phyloP scores from a whole-genome alignment of 257 asterid species.

The Jacaranda mimosifolia region DNA sequence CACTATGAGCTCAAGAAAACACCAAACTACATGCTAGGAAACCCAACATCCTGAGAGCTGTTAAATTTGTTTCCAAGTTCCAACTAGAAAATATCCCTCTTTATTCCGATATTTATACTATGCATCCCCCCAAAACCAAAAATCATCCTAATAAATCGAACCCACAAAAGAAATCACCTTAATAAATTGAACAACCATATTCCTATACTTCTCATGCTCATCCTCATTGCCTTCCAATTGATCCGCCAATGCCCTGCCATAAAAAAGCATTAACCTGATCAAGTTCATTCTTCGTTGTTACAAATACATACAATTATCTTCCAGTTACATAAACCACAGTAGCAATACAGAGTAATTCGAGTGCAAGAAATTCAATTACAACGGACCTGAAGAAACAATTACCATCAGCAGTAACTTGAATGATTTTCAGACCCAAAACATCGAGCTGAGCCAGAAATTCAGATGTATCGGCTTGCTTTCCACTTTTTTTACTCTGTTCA shows the following conservation, averaged over 20 bases:
- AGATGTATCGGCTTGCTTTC: conserved; percentile 67
- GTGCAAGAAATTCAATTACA: neutral
- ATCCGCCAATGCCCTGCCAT: conserved; percentile 84
- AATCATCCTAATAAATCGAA: neutral
- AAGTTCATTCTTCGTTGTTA: conserved; percentile 14
- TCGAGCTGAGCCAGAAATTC: conserved; percentile 75
- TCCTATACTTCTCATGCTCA: conserved; percentile 75
- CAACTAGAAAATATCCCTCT: neutral
- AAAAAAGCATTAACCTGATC: neutral
- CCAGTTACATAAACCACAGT: neutral
- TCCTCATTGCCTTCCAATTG: conserved; percentile 94
- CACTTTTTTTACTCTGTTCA: conserved; percentile 69
- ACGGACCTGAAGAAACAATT: conserved; percentile 95
- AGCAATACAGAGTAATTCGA: too few species aligned
- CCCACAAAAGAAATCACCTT: conserved; percentile 41
- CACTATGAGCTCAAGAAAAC: neutral
- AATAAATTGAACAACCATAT: conserved; percentile 71
- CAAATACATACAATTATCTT: neutral
- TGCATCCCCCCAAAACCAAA: too few species aligned
- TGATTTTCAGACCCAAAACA: conserved; percentile 72
- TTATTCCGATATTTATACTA: neutral
- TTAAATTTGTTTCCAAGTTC: neutral
- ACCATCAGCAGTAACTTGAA: conserved; percentile 89
- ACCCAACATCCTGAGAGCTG: conserved; percentile 8
- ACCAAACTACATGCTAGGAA: neutral